Base-by-base conservation (phyloP, 2,329 filamentous ascomycete species). In the Aaosphaeria arxii region DNA sequence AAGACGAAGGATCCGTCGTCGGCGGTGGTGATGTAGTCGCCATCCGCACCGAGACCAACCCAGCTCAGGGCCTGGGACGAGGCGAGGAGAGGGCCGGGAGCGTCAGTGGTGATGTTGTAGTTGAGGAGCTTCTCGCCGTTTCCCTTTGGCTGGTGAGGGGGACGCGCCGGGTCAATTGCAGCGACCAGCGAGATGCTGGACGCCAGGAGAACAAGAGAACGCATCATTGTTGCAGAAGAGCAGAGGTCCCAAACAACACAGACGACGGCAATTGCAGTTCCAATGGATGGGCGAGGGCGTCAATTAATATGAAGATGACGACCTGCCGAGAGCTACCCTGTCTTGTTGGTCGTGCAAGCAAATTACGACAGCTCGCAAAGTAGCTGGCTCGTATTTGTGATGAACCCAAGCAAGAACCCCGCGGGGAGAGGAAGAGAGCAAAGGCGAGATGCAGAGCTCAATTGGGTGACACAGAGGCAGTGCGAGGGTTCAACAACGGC, bases 31-130 rank as follows among this genome's bases (percentile, higher is more conserved):
- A 86, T 80, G 65, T 83, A 86, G 43, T 82, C 76, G 24, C 84
- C 84, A 54, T 88, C 84, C 31, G 75, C 73, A 1, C 78, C 81
- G 4, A 77, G 78, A 6, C 76, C 71, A 4, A 84, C 75, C 84
- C 84, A 87, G 1, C 74, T 77, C 33, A 74, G 73, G 9, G 74
- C 74, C 9, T 71, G 71, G 1, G 78, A 71, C 1, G 72, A 59
- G 52, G 84, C 74, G 5, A 64, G 17, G 42, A 69, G 55, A 40
- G 53, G 44, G 6, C 63, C 73, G 30, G 74, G 69, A 11, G 61
- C 65, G 0, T 76, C 71, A 7, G 79, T 78, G 1, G 81, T 84
- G 61, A 84, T 77, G 58, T 84, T 84, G 74, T 80, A 86, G 0
- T 73, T 80, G 49, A 86, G 68, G 5, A 83, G 73, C 44, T 78